These are phyloP conservation scores for Penicillium decumbens DNA, from an alignment of 2,329 filamentous ascomycete genomes.

Conservation along the genomic window DNA sequence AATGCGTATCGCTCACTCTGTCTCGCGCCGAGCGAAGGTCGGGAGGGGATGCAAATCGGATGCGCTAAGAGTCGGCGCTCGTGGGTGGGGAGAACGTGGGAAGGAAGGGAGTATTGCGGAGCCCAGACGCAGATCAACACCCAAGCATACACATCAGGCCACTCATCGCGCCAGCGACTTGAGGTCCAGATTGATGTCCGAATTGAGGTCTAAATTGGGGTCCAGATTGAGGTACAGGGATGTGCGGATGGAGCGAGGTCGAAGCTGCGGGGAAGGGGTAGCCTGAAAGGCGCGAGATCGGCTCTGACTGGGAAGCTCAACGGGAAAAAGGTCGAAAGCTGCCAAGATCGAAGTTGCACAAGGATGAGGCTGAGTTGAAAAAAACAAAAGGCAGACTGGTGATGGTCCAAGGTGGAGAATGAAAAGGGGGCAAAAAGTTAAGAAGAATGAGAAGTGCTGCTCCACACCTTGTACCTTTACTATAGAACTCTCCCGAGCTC, in stretches of 20 bases:
- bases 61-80: constrained; percentile 17
- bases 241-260: constrained; percentile 5
- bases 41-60: constrained; percentile 4
- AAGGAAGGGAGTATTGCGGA: constrained; percentile 19
- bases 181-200: constrained; percentile 1
- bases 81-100: constrained; percentile 28
- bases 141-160: constrained; percentile 24
- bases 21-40: not conserved
- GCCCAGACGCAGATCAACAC: constrained; percentile 31
- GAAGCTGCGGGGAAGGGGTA: constrained; percentile 18
- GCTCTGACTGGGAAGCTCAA: constrained; percentile 5
- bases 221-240: constrained; percentile 9
- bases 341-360: not conserved
- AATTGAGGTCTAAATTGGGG: too few relatives aligned
- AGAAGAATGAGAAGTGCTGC: not conserved
- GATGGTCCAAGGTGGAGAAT: not conserved
- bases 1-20: not conserved
- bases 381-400: not conserved
- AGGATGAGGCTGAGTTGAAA: not conserved
- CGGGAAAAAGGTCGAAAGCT: constrained; percentile 3
- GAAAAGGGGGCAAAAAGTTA: not conserved
- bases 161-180: constrained; percentile 27
- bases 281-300: constrained; percentile 2
- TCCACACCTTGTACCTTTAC: not conserved
- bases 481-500: not conserved